These are phyloP conservation scores for Trichoderma koningiopsis DNA, from an alignment of 2,329 filamentous ascomycete genomes.

Conservation along the genomic window DNA sequence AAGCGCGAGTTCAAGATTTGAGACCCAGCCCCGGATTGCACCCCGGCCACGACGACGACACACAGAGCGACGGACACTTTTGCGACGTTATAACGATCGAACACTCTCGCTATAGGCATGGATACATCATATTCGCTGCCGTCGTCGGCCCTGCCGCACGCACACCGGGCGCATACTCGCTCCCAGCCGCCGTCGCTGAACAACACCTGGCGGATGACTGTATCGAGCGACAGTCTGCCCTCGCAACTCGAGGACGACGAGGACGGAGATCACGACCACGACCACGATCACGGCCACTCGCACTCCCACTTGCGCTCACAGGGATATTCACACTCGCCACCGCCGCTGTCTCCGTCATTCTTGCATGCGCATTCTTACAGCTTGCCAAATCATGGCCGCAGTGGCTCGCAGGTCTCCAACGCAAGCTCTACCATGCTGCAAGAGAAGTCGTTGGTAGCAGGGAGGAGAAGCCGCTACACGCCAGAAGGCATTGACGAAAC, in stretches of 20 bases:
- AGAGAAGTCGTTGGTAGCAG: constrained; percentile 39
- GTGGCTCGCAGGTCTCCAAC: constrained; percentile 38
- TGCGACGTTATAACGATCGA: background rate
- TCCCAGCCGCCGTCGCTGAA: constrained; percentile 44
- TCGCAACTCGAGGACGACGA: constrained; percentile 38
- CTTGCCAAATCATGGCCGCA: constrained; percentile 36
- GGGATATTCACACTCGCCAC: constrained; percentile 30
- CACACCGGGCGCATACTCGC: constrained; percentile 48
- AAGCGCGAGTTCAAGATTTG: background rate
- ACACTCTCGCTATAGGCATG: constrained; percentile 38
- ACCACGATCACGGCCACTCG: constrained; percentile 34
- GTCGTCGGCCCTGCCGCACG: constrained; percentile 52
- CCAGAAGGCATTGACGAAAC: constrained; percentile 34
- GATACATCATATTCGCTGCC: constrained; percentile 57
- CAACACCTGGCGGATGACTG: constrained; percentile 39
- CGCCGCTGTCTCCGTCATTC: constrained; percentile 25
- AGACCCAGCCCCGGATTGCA: background rate
- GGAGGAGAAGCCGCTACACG: constrained; percentile 45
- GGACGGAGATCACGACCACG: constrained; percentile 31
- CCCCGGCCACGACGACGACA: background rate
- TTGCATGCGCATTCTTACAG: constrained; percentile 34
- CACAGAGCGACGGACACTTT: background rate
- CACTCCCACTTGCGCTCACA: constrained; percentile 27
- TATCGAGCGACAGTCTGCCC: constrained; percentile 39
- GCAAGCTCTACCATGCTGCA: constrained; percentile 33